Base-by-base conservation (phyloP, 345 rosid genomes). In the Noccaea bulbosa region DNA sequence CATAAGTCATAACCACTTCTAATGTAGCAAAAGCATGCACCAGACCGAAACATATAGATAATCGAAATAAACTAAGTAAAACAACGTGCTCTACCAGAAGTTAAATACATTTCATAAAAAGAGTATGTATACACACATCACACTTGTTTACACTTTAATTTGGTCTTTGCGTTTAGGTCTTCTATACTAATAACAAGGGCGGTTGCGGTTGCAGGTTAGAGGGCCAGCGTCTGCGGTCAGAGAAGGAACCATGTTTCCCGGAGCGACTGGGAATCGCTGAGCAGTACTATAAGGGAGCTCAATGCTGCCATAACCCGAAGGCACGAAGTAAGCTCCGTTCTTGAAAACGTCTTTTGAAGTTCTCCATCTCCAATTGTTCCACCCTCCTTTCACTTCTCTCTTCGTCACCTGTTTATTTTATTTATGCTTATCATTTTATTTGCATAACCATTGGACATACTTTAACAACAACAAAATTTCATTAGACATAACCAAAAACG, bases 271-370 rank as follows among this genome's bases (percentile, higher is more conserved):
- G 40, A 89, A 83, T 5, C 82, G 77, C 39, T 93, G 96, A 37
- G 80, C 58, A 7, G 77, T 68, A 16, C 81, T 75, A 43, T 90
- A 93, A 12, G 63, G 72, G n/a, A 91, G 83, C n/a, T 73, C 80
- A 48, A 71, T 72, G 32, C 82, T 84, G 37, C 94, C 97, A 30
- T 87, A 85, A 8, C 97, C 98, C 0, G 98, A 93, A 67, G 84
- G 92, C 58, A 91, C 84, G 67, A 93, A 93, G 79, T 84, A 91
- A 12, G 98, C 97, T 4, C 98, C 98, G 44, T 93, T 89, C 65
- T 71, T 43, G 69, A 91, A 84, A 8, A 86, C 79, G 59, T 93
- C 97, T 24, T 79, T 86, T 30, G 93, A 89, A 4, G 88, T 83
- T 67, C 91, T 85, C 97, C 98, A 91, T 62, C 81, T 93, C 96